A percentile compares a stretch with the other conserved stretches of the same genome.
These are phyloP conservation scores for Xylariales sp. DNA, from an alignment of 2,329 filamentous ascomycete genomes.

Conservation along the genomic window DNA sequence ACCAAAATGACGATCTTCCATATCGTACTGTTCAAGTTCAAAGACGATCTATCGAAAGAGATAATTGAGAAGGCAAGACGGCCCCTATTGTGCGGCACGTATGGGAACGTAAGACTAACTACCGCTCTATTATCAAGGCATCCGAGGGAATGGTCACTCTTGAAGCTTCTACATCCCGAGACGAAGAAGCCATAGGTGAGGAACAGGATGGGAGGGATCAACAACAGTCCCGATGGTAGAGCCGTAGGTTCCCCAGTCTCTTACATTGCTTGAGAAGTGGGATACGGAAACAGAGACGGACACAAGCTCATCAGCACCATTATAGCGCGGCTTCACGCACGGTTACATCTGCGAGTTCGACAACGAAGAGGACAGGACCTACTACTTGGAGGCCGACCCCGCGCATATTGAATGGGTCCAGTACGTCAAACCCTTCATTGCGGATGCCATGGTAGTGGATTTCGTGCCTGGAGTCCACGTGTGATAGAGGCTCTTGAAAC, in stretches of 20 bases:
- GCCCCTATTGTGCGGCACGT: not conserved
- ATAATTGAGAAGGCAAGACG: conserved; percentile 14
- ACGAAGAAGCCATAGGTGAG: conserved; percentile 25
- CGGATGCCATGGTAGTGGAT: conserved; percentile 25
- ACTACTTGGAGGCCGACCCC: conserved; percentile 25
- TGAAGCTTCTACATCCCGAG: conserved; percentile 24
- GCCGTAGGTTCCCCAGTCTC: conserved; percentile 11
- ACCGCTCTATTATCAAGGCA: not conserved
- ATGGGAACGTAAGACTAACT: not conserved
- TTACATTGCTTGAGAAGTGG: not conserved
- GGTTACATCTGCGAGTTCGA: conserved; percentile 27
- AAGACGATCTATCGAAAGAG: conserved; percentile 21
- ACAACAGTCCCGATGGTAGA: conserved; percentile 27
- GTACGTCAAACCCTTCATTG: conserved; percentile 28
- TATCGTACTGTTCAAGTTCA: conserved; percentile 28
- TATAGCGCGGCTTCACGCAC: conserved; percentile 24
- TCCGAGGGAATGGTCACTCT: conserved; percentile 24
- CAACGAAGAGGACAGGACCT: conserved; percentile 24
- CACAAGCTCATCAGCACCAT: not conserved
- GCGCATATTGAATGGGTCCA: conserved; percentile 28
- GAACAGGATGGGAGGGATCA: conserved; percentile 24
- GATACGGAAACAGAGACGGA: not conserved
- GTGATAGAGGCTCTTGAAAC: not conserved
- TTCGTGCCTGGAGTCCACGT: conserved; percentile 25
- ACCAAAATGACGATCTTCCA: conserved; percentile 26